Conservation (phyloP, 179 eudicot genomes). For the Nepenthes alata region DNA sequence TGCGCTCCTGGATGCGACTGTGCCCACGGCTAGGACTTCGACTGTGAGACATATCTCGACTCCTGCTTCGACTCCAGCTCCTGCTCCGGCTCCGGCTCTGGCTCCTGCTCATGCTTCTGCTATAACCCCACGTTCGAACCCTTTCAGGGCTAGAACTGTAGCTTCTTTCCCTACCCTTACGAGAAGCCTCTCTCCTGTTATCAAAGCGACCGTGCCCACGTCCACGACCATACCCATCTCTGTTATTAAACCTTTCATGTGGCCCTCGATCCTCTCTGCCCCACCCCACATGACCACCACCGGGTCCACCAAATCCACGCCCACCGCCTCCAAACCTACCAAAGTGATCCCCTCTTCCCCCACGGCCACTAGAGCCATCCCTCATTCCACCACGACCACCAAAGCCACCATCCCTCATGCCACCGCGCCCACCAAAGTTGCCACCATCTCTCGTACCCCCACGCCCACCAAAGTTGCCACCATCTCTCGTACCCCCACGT, state of each 20-base stretch:
- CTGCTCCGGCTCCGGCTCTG: conserved; percentile 44
- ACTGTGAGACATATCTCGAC: conserved; percentile 28
- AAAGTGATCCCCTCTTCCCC: conserved; percentile 34
- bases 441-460: conserved; percentile 26
- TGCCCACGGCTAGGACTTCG: conserved; percentile 44
- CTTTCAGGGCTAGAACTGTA: conserved; percentile 75
- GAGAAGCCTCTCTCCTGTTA: conserved; percentile 37
- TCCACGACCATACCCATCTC: conserved; percentile 64
- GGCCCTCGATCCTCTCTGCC: conserved; percentile 46
- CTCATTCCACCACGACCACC: conserved; percentile 52
- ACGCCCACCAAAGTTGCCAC: conserved; percentile 43
- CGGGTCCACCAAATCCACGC: conserved; percentile 45
- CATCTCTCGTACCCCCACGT: conserved; percentile 45
- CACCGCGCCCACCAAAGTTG: conserved; percentile 33
- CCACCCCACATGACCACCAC: conserved; percentile 32
- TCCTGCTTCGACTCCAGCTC: conserved; percentile 34
- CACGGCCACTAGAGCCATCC: conserved; percentile 34
- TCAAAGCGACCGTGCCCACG: conserved; percentile 52
- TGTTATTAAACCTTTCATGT: conserved; percentile 33
- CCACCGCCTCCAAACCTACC: conserved; percentile 50
- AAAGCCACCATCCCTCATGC: conserved; percentile 30
- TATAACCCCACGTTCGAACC: conserved; percentile 62
- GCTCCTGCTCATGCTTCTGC: conserved; percentile 45
- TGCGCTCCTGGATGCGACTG: conserved; percentile 25
- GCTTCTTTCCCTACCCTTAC: conserved; percentile 60